Percentiles rank a stretch among this genome's conserved stretches.
Conservation (phyloP, 2,329 filamentous ascomycete genomes). For the Trichophyton simii region DNA sequence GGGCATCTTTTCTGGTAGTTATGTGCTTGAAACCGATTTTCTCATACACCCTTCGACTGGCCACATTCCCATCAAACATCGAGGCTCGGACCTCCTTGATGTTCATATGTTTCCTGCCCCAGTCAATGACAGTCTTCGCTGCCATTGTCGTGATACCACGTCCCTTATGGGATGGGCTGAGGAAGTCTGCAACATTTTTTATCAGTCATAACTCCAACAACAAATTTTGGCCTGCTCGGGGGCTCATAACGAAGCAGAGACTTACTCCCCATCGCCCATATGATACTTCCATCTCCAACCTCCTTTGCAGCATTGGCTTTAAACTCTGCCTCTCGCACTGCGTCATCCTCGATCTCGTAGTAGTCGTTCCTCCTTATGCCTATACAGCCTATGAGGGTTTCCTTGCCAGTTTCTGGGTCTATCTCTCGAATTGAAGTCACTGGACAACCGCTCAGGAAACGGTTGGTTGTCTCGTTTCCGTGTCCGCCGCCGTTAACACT, state of each 20-base stretch:
- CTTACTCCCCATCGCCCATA: constrained; percentile 9
- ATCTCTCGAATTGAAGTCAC: constrained; percentile 8
- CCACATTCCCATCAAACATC: constrained; percentile 7
- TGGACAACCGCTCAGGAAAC: constrained; percentile 4
- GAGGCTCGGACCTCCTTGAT: constrained; percentile 4
- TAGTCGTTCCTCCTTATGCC: constrained; percentile 4
- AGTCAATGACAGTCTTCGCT: constrained; percentile 4
- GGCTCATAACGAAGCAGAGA: neutral
- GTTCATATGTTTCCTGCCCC: constrained; percentile 8
- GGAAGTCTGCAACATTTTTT: constrained; percentile 5
- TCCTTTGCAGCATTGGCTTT: constrained; percentile 4
- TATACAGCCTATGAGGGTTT: constrained; percentile 6
- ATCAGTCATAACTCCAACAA: neutral
- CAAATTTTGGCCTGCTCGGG: neutral
- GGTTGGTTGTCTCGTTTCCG: neutral
- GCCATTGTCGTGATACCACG: constrained; percentile 10
- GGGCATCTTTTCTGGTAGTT: neutral
- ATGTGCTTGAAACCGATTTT: constrained; percentile 7
- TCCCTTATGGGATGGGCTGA: constrained; percentile 7
- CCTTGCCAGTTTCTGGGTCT: constrained; percentile 1
- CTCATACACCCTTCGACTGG: constrained; percentile 8
- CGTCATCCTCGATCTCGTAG: constrained; percentile 5
- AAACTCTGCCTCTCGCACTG: neutral
- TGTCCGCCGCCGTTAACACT: neutral
- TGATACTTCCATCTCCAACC: constrained; percentile 7